Evolutionary conservation across 306 rosid species (phyloP), one percentile per base, ranked within the genome.

Genomic region (Casuarina equisetifolia): DNA sequence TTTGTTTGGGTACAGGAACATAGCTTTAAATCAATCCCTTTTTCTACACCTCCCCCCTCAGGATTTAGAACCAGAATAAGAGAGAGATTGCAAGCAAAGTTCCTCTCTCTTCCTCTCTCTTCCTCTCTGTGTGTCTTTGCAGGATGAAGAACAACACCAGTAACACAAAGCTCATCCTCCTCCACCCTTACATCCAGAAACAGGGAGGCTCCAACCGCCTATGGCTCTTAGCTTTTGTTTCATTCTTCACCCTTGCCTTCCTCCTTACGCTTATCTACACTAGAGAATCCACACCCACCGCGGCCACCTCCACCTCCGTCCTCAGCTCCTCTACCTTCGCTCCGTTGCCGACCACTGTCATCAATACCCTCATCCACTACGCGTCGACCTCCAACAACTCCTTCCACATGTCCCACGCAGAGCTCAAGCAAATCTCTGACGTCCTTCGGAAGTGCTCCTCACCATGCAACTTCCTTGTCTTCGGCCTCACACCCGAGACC

Each of bases 131-230:
- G 9, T 9, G 4, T 35, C 25, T 6, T 6, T 39, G 25, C 39
- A 80, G 59, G 9, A 92, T 90, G 93, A 93, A 91, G 85, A 89
- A 86, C 95, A 82, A 66, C 64, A 84, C 84, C 75, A 76, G 19
- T 57, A 89, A 91, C 86, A 92, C 99, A 13, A 95, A 93, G 83
- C 90, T 95, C 69, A 95, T 95, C 75, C 99, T 95, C 72, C 97
- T 95, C 70, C 99, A 95, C 69, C 99, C 99, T 9, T 95, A 95
- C 72, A 92, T 95, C 85, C 99, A 92, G 63, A 95, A 95, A 76
- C 99, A 95, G 77, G 97, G 97, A 69, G 86, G 78, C 87, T 95
- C 99, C 73, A 91, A 89, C 70, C 90, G 92, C 19, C 52, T 92
- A 44, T 91, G 96, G 97, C 94, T 95, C 49, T 82, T 95, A 0